phyloP scores from a whole-genome alignment of 371 early-diverging fungal genomes.

The Rhizopus stolonifer region DNA sequence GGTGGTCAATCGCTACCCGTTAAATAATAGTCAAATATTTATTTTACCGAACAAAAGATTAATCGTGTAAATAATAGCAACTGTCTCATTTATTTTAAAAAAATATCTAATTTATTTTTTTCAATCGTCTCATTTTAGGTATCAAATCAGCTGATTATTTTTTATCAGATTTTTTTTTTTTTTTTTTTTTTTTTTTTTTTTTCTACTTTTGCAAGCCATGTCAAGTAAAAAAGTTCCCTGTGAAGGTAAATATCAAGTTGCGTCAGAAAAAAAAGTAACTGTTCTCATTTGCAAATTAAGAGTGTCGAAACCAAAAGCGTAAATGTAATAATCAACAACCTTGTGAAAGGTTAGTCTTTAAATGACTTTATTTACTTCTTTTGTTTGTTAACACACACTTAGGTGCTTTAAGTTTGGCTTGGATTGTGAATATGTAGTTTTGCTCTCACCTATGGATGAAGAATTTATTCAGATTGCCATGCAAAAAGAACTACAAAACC shows the following conservation, averaged over 20 bases:
- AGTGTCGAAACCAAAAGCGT: constrained; percentile 41
- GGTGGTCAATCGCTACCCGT: too few species aligned
- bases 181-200: constrained; percentile 3
- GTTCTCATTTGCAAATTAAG: constrained; percentile 1
- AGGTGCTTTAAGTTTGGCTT: constrained; percentile 33
- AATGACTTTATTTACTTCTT: background rate
- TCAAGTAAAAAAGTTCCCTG: constrained; percentile 17
- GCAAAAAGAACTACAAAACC: constrained; percentile 11
- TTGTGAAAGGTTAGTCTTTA: constrained; percentile 31
- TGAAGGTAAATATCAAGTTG: constrained; percentile 14
- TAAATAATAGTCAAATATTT: too few species aligned
- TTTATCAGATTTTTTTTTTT: too few species aligned
- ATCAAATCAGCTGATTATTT: too few species aligned
- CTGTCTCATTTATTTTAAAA: too few species aligned
- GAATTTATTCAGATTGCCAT: constrained; percentile 28
- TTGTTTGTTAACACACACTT: background rate
- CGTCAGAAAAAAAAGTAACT: background rate
- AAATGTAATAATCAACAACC: constrained; percentile 33
- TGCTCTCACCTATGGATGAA: constrained; percentile 28
- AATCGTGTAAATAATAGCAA: too few species aligned
- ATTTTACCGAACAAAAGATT: too few species aligned
- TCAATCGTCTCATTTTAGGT: too few species aligned
- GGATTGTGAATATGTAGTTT: constrained; percentile 26
- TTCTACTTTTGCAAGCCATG: too few species aligned
- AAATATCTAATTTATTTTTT: too few species aligned